Evolutionary conservation across 139 green algal genomes (phyloP).

Genomic region (Chlorella sp.): DNA sequence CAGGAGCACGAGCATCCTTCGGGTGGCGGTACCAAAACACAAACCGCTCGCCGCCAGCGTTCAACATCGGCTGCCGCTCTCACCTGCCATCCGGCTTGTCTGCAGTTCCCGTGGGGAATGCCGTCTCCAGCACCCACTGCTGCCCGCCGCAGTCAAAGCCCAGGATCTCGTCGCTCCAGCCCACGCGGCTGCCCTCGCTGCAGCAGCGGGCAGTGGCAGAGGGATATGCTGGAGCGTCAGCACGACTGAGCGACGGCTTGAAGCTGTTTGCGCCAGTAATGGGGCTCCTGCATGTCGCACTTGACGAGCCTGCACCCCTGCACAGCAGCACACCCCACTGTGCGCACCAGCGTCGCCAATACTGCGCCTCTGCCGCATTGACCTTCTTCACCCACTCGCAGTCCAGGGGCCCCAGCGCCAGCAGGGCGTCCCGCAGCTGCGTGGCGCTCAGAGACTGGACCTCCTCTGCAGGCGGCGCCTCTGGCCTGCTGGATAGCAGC

Average conservation of each 20-base stretch:
- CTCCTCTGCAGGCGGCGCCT: slow-evolving; percentile 9
- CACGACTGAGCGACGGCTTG: background rate
- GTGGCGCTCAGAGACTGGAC: slow-evolving; percentile 53
- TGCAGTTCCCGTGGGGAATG: slow-evolving; percentile 68
- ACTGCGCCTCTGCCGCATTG: slow-evolving; percentile 92
- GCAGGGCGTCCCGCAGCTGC: slow-evolving; percentile 89
- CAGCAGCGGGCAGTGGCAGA: background rate
- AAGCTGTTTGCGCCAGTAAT: no score
- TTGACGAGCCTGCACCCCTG: no score
- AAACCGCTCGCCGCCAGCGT: no score
- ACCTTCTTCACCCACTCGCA: slow-evolving; percentile 78
- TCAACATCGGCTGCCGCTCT: no score
- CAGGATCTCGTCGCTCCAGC: slow-evolving; percentile 94
- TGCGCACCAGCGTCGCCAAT: slow-evolving; percentile 70
- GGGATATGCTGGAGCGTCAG: background rate
- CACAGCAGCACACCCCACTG: no score
- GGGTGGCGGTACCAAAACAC: no score
- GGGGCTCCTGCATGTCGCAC: no score
- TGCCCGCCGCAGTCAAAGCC: slow-evolving; percentile 98
- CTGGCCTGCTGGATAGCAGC: slow-evolving; percentile 13
- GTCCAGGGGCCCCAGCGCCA: slow-evolving; percentile 79
- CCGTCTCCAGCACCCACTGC: slow-evolving; percentile 97
- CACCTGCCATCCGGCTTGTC: slow-evolving; percentile 33
- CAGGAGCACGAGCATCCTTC: no score
- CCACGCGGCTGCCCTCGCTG: slow-evolving; percentile 64